A percentile compares a stretch with the other conserved stretches of the same genome.
Conservation (phyloP, 192 early-diverging fungal species). For the Coemansia sp. region DNA sequence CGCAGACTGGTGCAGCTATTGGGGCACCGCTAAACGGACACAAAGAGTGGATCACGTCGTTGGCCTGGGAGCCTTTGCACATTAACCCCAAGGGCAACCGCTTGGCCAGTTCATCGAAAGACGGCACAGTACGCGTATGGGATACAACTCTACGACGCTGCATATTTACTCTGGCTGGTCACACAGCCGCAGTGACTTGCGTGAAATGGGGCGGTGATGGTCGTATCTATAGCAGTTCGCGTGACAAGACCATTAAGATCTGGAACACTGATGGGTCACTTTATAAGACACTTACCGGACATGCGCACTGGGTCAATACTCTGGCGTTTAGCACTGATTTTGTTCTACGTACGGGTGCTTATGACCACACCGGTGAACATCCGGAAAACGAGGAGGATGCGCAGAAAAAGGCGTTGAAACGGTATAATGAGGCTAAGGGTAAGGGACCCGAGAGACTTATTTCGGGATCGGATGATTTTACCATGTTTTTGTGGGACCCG, state of each 20-base stretch:
- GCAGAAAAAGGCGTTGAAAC: slow-evolving; percentile 66
- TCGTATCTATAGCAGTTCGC: slow-evolving; percentile 85
- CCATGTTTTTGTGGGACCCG: slow-evolving; percentile 96
- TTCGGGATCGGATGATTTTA: slow-evolving; percentile 96
- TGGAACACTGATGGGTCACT: slow-evolving; percentile 88
- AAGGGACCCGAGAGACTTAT: slow-evolving; percentile 77
- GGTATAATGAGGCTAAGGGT: slow-evolving; percentile 74
- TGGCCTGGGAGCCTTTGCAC: slow-evolving; percentile 95
- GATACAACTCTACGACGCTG: slow-evolving; percentile 75
- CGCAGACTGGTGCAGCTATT: slow-evolving; percentile 75
- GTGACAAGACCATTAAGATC: slow-evolving; percentile 95
- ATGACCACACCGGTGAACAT: slow-evolving; percentile 76
- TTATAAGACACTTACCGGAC: slow-evolving; percentile 80
- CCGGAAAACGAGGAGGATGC: slow-evolving; percentile 68
- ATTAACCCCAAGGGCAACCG: slow-evolving; percentile 74
- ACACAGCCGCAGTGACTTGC: slow-evolving; percentile 91
- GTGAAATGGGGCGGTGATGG: slow-evolving; percentile 97
- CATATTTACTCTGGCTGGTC: slow-evolving; percentile 77
- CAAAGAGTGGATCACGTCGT: slow-evolving; percentile 81
- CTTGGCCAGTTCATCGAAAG: slow-evolving; percentile 89
- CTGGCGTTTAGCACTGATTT: slow-evolving; percentile 90
- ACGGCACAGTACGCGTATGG: slow-evolving; percentile 93
- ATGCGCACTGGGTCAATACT: slow-evolving; percentile 98
- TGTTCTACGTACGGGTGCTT: slow-evolving; percentile 84
- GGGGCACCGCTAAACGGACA: slow-evolving; percentile 83